These are phyloP conservation scores for Apostasia ramifera DNA, from an alignment of 106 monocot species.

Conservation along the genomic window DNA sequence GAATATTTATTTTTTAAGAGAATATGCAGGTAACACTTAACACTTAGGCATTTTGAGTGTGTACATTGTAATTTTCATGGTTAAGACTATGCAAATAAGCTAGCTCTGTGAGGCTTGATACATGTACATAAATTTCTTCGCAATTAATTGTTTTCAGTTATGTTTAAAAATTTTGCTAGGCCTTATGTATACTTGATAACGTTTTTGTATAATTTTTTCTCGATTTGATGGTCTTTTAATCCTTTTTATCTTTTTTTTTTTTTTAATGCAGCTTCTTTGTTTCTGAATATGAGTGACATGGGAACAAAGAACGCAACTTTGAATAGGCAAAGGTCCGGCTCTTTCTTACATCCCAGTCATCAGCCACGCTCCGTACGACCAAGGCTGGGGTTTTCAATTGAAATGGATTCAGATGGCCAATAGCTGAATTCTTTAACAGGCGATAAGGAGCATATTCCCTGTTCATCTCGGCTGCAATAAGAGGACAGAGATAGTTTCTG, in stretches of 20 bases:
- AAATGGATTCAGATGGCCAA: constrained; percentile 28
- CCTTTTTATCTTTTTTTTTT: neutral
- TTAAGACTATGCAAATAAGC: too few species aligned
- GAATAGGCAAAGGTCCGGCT: constrained; percentile 28
- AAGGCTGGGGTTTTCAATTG: constrained; percentile 31
- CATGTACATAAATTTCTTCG: too few species aligned
- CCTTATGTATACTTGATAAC: neutral
- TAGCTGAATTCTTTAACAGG: too few species aligned
- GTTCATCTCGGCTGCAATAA: too few species aligned
- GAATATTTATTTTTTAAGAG: too few species aligned
- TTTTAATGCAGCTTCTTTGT: constrained; percentile 43
- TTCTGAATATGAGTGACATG: constrained; percentile 31
- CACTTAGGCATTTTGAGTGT: too few species aligned
- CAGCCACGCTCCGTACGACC: constrained; percentile 45
- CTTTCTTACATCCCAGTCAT: constrained; percentile 31
- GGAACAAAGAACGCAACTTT: constrained; percentile 12
- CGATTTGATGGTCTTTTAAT: neutral
- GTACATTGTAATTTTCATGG: too few species aligned
- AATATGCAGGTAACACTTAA: too few species aligned
- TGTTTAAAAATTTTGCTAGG: neutral
- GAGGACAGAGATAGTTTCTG: too few species aligned
- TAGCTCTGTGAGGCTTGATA: too few species aligned
- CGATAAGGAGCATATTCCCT: too few species aligned
- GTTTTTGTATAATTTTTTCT: neutral
- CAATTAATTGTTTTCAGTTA: neutral